phyloP scores from a whole-genome alignment of 352 stramenopile genomes.

The Phytophthora pluvialis region DNA sequence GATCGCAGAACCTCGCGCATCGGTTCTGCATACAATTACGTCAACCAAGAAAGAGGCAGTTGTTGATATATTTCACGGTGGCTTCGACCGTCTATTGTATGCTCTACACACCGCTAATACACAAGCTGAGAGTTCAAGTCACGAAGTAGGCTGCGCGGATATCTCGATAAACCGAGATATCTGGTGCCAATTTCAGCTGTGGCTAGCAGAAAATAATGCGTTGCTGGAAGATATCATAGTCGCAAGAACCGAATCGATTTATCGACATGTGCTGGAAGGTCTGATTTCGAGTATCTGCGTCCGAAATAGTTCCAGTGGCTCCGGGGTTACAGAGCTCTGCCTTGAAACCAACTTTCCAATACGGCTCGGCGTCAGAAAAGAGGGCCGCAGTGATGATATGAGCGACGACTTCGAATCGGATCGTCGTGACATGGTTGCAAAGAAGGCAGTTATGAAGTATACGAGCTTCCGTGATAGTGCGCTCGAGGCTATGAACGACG shows the following conservation, averaged over 20 bases:
- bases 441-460: conserved; percentile 51
- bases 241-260: conserved; percentile 63
- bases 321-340: conserved; percentile 31
- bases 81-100: conserved; percentile 72
- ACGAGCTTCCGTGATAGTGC: conserved; percentile 42
- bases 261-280: conserved; percentile 61
- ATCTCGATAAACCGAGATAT: conserved; percentile 50
- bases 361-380: conserved; percentile 33
- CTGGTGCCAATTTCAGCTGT: conserved; percentile 84
- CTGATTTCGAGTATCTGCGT: conserved; percentile 55
- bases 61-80: conserved; percentile 77
- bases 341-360: conserved; percentile 45
- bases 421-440: conserved; percentile 37
- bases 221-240: conserved; percentile 78
- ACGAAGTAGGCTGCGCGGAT: conserved; percentile 5
- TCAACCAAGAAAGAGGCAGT: conserved; percentile 71
- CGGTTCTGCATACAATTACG: conserved; percentile 73
- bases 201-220: conserved; percentile 69
- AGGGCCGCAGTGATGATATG: conserved; percentile 3
- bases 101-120: conserved; percentile 19
- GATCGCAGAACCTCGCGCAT: conserved; percentile 72
- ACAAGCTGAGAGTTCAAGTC: neutral
- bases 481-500: conserved; percentile 49
- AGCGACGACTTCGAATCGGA: conserved; percentile 14
- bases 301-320: conserved; percentile 15